Evolutionary conservation across 306 rosid genomes (phyloP).

Genomic region (Trifolium fragiferum): DNA sequence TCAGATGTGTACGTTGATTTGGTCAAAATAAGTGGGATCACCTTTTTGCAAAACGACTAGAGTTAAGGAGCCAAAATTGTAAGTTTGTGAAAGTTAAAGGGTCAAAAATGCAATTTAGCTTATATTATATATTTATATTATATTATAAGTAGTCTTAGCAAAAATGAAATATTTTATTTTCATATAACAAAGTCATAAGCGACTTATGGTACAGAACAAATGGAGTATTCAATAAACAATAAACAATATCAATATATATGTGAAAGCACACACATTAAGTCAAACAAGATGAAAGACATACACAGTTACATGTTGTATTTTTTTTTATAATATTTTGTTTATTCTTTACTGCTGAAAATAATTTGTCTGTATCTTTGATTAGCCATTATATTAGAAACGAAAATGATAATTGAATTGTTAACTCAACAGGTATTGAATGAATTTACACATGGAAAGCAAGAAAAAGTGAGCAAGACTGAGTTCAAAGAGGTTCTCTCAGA

Average conservation of each 20-base stretch:
- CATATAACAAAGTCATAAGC: not conserved
- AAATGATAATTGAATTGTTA: slow-evolving; percentile 25
- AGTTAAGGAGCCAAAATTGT: no score
- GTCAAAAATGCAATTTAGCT: no score
- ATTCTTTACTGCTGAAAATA: not conserved
- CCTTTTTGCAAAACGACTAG: no score
- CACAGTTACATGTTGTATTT: not conserved
- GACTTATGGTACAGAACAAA: not conserved
- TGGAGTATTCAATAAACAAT: not conserved
- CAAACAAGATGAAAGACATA: not conserved
- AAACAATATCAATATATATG: not conserved
- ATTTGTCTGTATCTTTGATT: slow-evolving; percentile 17
- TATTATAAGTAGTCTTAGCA: not conserved
- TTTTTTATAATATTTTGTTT: not conserved
- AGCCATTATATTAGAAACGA: slow-evolving; percentile 18
- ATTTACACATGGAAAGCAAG: slow-evolving; percentile 91
- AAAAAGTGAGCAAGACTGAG: slow-evolving; percentile 85
- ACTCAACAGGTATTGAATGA: slow-evolving; percentile 74
- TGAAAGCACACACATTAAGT: slow-evolving; percentile 1
- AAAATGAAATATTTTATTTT: not conserved
- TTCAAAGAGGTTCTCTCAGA: slow-evolving; percentile 94
- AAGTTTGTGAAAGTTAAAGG: no score
- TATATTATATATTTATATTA: no score
- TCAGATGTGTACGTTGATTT: no score
- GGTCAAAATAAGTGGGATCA: no score